Base-by-base conservation (phyloP, 805 yeast genomes). In the Clavispora phyllophila region DNA sequence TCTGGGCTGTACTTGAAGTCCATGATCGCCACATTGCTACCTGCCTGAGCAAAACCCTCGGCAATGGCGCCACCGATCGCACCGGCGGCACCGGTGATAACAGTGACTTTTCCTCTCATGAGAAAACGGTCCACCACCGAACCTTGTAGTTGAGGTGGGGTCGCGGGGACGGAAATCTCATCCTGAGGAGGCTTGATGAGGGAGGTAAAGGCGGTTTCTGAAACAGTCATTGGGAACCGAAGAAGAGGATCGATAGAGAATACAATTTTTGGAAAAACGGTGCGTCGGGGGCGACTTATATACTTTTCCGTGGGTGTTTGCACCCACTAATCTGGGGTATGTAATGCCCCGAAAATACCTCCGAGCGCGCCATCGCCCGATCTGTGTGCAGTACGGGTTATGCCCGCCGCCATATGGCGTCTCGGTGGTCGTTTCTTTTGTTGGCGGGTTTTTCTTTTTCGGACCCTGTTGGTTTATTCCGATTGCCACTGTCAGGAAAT, bases 41-140 rank as follows among this genome's bases (percentile, higher is more conserved):
- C 35, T 82, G 87, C 43, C 80, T 78, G 25, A 82, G 88, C 62
- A 75, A 55, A 60, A 0, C 59, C 58, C 36, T 48, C 56, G 20
- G 62, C 60, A 25, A 60, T 50, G 29, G 61, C 63, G 13, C 53
- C 56, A 1, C 62, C 66, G 45, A 61, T 61, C 22, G 62, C 61
- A 8, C 66, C 63, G 20, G 60, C 56, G 6, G 63, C 62, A 3
- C 66, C 66, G 8, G 66, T 61, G 26, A 61, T 51, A 13, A 51
- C 59, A n/a, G 62, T 57, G 14, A 57, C 60, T 35, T 60, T 61
- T 2, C 50, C 59, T n/a, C 29, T 45, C 51, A 49, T 45, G 39
- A 34, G 46, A 22, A 51, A 51, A 13, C 56, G 38, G 36, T 51
- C 56, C 28, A 40, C 40, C 15, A 43, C 50, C 9, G 54, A 42